Percentiles rank a stretch among this genome's conserved stretches.
phyloP scores from a whole-genome alignment of 164 flowering plant species.

The Euptelea pleiosperma region DNA sequence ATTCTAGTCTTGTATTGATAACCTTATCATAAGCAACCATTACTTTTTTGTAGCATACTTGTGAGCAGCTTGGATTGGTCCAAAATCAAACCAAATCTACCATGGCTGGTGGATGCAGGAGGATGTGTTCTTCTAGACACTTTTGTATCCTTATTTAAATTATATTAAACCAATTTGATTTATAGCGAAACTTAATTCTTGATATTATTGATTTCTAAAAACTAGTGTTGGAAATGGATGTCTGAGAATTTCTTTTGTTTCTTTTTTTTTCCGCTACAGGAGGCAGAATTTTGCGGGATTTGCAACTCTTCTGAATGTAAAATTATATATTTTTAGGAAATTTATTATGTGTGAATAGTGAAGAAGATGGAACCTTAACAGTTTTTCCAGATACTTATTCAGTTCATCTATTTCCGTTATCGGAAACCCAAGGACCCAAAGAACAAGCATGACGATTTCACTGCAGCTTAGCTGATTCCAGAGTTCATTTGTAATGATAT shows the following conservation, averaged over 20 bases:
- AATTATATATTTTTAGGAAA: neutral
- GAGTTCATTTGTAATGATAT: neutral
- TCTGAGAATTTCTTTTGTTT: neutral
- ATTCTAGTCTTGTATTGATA: neutral
- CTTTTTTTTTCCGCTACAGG: neutral
- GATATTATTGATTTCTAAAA: too few species aligned
- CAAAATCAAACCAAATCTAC: slow-evolving; percentile 59
- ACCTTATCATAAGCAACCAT: neutral
- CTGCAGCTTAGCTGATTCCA: slow-evolving; percentile 1
- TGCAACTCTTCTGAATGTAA: neutral
- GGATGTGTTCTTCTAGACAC: slow-evolving; percentile 68
- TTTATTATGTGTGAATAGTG: slow-evolving; percentile 10
- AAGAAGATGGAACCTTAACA: slow-evolving; percentile 31
- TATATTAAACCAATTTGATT: too few species aligned
- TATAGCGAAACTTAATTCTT: too few species aligned
- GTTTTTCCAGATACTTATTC: slow-evolving; percentile 36
- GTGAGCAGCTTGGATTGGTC: slow-evolving; percentile 70
- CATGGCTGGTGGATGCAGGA: slow-evolving; percentile 87
- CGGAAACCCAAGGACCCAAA: slow-evolving; percentile 17
- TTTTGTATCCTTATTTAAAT: slow-evolving; percentile 56
- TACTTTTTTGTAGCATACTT: slow-evolving; percentile 55
- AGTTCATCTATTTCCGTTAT: slow-evolving; percentile 37
- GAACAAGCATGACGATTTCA: slow-evolving; percentile 1
- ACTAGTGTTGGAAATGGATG: too few species aligned
- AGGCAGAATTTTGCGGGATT: neutral